Conservation (phyloP, 2,329 filamentous ascomycete genomes). For the Apiospora aurea region DNA sequence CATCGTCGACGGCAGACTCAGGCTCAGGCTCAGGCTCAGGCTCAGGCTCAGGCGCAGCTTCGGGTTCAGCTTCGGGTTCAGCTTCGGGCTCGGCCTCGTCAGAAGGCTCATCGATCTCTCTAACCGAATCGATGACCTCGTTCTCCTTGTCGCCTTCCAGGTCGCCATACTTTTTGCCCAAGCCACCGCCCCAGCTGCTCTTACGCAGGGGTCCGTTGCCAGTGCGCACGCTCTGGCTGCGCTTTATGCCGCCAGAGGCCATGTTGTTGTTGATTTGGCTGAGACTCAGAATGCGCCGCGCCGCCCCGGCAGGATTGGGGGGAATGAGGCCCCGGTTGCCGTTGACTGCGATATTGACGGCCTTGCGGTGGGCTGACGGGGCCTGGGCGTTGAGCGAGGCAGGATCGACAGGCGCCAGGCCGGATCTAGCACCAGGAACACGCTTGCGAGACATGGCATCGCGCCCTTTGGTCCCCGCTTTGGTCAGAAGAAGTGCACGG, state of each 20-base stretch:
- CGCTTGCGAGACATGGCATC: conserved; percentile 68
- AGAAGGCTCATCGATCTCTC: conserved; percentile 64
- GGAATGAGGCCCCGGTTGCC: conserved; percentile 54
- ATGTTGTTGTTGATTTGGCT: conserved; percentile 87
- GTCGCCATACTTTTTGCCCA: conserved; percentile 57
- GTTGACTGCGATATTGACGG: conserved; percentile 61
- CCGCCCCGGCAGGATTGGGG: conserved; percentile 60
- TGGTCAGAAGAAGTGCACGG: conserved; percentile 82
- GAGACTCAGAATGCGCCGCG: conserved; percentile 85
- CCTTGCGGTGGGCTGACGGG: conserved; percentile 36
- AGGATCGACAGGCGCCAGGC: conserved; percentile 48
- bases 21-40: conserved; percentile 1
- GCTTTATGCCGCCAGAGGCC: conserved; percentile 69
- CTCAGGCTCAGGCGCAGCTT: conserved; percentile 19
- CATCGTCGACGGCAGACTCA: conserved; percentile 40
- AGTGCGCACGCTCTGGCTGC: conserved; percentile 73
- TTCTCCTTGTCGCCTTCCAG: conserved; percentile 66
- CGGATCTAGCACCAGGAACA: conserved; percentile 45
- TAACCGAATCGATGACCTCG: conserved; percentile 51
- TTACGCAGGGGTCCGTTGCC: conserved; percentile 63
- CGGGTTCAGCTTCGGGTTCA: conserved; percentile 39
- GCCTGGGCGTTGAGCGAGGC: conserved; percentile 34
- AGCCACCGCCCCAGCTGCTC: conserved; percentile 66
- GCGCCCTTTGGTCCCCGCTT: conserved; percentile 57
- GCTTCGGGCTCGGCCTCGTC: not conserved